These are phyloP conservation scores for Cucurbita moschata DNA, from an alignment of 306 rosid genomes.

Conservation along the genomic window DNA sequence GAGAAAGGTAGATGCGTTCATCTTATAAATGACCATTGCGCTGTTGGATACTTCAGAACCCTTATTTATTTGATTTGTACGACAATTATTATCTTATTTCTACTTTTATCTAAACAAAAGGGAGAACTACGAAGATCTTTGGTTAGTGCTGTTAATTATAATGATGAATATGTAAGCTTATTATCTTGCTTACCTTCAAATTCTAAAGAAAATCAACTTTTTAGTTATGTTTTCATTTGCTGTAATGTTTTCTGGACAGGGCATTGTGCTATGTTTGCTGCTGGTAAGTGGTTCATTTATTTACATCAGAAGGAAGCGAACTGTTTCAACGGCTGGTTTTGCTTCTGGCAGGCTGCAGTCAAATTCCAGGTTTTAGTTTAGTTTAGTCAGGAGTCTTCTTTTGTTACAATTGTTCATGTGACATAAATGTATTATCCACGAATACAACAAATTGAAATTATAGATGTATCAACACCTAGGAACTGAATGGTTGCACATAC, in stretches of 20 bases:
- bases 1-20: background rate
- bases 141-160: background rate
- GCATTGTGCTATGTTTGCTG: constrained; percentile 35
- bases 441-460: background rate
- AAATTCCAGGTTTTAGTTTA: constrained; percentile 50
- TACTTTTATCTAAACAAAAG: background rate
- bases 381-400: background rate
- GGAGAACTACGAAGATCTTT: background rate
- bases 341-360: constrained; percentile 38
- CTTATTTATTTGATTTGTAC: background rate
- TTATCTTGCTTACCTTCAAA: background rate
- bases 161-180: background rate
- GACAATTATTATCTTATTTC: background rate
- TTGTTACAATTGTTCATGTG: background rate
- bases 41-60: background rate
- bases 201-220: background rate
- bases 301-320: constrained; percentile 42
- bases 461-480: background rate
- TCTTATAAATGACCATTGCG: background rate
- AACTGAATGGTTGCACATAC: background rate
- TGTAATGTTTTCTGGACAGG: constrained; percentile 29
- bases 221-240: background rate
- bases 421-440: background rate
- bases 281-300: constrained; percentile 44
- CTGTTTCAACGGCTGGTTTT: constrained; percentile 31